Evolutionary conservation across 169 alveolate species (phyloP).

Genomic region (Plasmodium yoelii): DNA sequence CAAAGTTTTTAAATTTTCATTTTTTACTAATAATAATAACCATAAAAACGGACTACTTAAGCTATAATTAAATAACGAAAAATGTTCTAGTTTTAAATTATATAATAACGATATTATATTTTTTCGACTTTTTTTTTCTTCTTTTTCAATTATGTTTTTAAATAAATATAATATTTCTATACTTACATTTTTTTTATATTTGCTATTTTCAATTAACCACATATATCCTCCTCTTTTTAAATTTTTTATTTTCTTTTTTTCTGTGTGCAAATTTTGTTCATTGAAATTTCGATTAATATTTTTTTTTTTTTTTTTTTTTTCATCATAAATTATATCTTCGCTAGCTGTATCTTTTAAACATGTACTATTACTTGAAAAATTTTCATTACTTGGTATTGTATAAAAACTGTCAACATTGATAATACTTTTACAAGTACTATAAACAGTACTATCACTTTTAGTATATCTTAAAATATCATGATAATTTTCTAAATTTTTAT

Average conservation of each 20-base stretch:
- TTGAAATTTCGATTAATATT: background rate
- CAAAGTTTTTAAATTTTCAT: constrained; percentile 30
- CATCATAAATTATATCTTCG: background rate
- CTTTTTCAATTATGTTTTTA: constrained; percentile 59
- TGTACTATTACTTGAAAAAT: no score
- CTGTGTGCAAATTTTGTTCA: background rate
- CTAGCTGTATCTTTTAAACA: no score
- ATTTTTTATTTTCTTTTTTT: constrained; percentile 9
- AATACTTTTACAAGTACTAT: no score
- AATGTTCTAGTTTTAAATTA: constrained; percentile 47
- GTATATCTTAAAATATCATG: no score
- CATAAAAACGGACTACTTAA: constrained; percentile 66
- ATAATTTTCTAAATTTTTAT: no score
- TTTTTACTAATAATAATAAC: constrained; percentile 40
- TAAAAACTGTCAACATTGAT: no score
- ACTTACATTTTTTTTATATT: constrained; percentile 55
- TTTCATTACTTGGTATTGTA: no score
- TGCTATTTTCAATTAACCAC: constrained; percentile 51
- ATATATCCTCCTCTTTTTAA: constrained; percentile 64
- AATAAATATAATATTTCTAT: constrained; percentile 57
- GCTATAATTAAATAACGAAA: constrained; percentile 47
- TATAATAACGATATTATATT: constrained; percentile 49
- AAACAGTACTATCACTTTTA: no score
- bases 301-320: background rate
- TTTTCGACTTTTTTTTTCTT: constrained; percentile 60